These are phyloP conservation scores for Begonia peltatifolia DNA, from an alignment of 306 rosid species.

Conservation along the genomic window DNA sequence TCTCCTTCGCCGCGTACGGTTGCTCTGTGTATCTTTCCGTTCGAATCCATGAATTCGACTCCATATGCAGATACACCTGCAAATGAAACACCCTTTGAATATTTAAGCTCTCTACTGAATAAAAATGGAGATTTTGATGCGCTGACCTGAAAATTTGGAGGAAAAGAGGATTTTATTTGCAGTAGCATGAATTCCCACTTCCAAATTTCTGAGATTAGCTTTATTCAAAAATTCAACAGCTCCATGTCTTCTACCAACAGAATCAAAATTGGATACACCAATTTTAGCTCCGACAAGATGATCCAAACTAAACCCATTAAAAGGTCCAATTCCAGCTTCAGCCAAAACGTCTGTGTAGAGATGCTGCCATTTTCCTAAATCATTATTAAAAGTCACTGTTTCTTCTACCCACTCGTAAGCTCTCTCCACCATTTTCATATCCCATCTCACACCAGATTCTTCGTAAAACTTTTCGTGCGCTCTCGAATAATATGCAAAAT, in stretches of 20 bases:
- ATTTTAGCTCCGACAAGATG: conserved; percentile 10
- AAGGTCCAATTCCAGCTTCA: conserved; percentile 10
- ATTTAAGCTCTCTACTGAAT: too few relatives aligned
- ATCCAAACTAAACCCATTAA: conserved; percentile 11
- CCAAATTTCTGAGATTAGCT: conserved; percentile 8
- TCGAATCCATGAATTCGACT: conserved; percentile 11
- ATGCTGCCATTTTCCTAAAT: conserved; percentile 3
- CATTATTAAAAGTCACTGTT: neutral
- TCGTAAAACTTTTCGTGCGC: conserved; percentile 5
- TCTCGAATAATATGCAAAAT: conserved; percentile 12
- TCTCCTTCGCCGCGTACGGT: conserved; percentile 10
- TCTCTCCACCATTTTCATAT: conserved; percentile 3
- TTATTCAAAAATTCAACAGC: conserved; percentile 19
- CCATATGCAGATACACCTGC: conserved; percentile 6
- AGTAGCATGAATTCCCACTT: conserved; percentile 12
- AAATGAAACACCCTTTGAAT: too few relatives aligned
- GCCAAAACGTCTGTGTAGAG: conserved; percentile 6
- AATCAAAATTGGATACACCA: conserved; percentile 11
- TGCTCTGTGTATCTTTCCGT: conserved; percentile 6
- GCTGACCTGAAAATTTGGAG: too few relatives aligned
- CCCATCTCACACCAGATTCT: conserved; percentile 11
- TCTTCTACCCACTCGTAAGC: conserved; percentile 19
- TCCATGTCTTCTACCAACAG: conserved; percentile 15
- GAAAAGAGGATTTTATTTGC: conserved; percentile 17
- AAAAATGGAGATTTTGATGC: too few relatives aligned